A percentile compares a stretch with the other conserved stretches of the same genome.
These are phyloP conservation scores for Colletotrichum destructivum DNA, from an alignment of 2,329 filamentous ascomycete genomes.

Conservation along the genomic window DNA sequence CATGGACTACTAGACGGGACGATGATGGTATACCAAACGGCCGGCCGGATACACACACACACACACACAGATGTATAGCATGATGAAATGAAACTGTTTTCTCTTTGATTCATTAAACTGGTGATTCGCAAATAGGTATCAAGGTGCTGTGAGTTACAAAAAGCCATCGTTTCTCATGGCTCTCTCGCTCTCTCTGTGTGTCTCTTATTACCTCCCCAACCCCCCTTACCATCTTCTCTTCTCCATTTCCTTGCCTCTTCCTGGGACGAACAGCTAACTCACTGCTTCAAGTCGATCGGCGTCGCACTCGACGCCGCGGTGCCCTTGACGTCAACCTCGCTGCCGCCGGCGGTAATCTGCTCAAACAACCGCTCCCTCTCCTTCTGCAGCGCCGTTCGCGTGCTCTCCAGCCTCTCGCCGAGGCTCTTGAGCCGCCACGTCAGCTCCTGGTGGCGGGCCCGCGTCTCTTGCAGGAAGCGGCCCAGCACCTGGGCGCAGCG, in stretches of 20 bases:
- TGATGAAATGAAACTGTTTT: constrained; percentile 15
- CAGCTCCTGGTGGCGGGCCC: constrained; percentile 49
- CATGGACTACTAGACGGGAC: constrained; percentile 31
- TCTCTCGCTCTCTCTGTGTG: too few species aligned
- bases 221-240: neutral
- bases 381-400: constrained; percentile 59
- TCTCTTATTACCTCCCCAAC: too few species aligned
- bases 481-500: constrained; percentile 52
- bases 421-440: constrained; percentile 50
- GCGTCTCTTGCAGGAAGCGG: constrained; percentile 52
- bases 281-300: neutral
- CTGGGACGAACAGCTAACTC: neutral
- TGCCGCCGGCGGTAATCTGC: constrained; percentile 30
- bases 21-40: neutral
- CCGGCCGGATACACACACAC: constrained; percentile 12
- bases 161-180: neutral
- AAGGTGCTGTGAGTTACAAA: neutral
- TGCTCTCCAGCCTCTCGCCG: constrained; percentile 51
- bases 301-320: neutral
- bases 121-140: constrained; percentile 25
- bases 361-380: constrained; percentile 61
- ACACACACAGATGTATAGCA: neutral
- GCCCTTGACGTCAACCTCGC: neutral
- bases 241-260: neutral
- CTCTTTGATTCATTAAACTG: neutral